Conservation (phyloP, 352 stramenopile genomes). For the Phytophthora quininea region DNA sequence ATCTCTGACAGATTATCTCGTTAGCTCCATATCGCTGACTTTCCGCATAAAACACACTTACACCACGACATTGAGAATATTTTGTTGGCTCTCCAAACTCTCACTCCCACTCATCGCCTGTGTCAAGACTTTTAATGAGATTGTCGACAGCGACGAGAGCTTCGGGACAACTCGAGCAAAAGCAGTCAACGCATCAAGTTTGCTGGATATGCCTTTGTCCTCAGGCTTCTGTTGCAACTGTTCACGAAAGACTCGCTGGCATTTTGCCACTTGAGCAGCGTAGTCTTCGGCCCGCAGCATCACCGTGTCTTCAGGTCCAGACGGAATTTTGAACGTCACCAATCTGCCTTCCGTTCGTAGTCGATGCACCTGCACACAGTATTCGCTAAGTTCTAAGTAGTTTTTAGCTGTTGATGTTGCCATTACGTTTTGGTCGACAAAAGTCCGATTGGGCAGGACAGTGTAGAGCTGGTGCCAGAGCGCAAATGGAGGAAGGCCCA, state of each 20-base stretch:
- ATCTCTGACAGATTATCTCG: slow-evolving; percentile 21
- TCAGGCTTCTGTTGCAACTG: slow-evolving; percentile 30
- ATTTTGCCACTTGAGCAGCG: slow-evolving; percentile 43
- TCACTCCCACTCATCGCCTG: slow-evolving; percentile 16
- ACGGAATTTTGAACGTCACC: slow-evolving; percentile 56
- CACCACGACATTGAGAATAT: slow-evolving; percentile 38
- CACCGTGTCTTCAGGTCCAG: slow-evolving; percentile 43
- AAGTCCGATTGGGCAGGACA: slow-evolving; percentile 62
- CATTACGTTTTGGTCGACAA: slow-evolving; percentile 66
- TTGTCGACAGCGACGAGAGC: slow-evolving; percentile 37
- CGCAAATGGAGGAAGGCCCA: slow-evolving; percentile 46
- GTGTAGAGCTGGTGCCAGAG: slow-evolving; percentile 71
- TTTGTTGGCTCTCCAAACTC: slow-evolving; percentile 6
- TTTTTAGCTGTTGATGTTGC: neutral
- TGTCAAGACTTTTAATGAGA: slow-evolving; percentile 39
- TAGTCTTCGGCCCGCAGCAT: slow-evolving; percentile 45
- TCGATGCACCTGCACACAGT: slow-evolving; percentile 46
- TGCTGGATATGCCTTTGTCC: slow-evolving; percentile 25
- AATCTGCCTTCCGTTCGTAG: slow-evolving; percentile 44
- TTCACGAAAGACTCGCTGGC: slow-evolving; percentile 32
- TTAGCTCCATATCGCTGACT: neutral
- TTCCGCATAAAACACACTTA: slow-evolving; percentile 17
- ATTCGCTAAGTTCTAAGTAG: neutral
- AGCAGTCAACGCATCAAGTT: slow-evolving; percentile 45
- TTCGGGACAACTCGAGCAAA: slow-evolving; percentile 40